Conservation (phyloP, 345 rosid species). For the Moricandia arvensis region DNA sequence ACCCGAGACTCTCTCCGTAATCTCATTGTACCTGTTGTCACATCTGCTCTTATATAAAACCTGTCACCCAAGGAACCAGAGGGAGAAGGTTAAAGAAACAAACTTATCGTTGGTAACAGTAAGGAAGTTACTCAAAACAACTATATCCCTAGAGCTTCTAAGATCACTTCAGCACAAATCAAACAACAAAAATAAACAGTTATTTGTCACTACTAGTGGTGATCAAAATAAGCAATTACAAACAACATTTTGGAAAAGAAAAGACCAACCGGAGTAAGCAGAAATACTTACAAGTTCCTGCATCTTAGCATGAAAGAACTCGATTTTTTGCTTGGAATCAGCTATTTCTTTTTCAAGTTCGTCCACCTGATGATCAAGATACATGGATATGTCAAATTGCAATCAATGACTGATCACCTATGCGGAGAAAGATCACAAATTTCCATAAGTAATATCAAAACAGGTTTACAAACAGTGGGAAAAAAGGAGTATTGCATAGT, state of each 20-base stretch:
- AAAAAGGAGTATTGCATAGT: not conserved
- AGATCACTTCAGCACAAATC: not conserved
- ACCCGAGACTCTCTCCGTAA: slow-evolving; percentile 63
- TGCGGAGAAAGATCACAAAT: not conserved
- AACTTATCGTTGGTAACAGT: not conserved
- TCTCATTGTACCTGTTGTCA: slow-evolving; percentile 91
- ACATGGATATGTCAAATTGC: not conserved
- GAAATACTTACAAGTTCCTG: slow-evolving; percentile 82
- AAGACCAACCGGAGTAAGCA: slow-evolving; percentile 5
- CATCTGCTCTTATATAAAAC: slow-evolving; percentile 89
- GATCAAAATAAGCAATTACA: slow-evolving; percentile 1
- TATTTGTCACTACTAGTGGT: slow-evolving; percentile 1
- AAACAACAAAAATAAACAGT: not conserved
- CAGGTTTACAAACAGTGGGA: not conserved
- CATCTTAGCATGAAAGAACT: slow-evolving; percentile 79
- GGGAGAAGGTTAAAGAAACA: slow-evolving; percentile 6
- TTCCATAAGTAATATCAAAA: not conserved
- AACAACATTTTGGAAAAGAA: not conserved
- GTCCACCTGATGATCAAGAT: slow-evolving; percentile 58
- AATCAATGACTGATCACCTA: slow-evolving; percentile 9
- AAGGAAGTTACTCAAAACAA: not conserved
- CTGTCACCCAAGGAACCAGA: slow-evolving; percentile 41
- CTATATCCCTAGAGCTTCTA: not conserved
- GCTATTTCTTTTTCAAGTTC: slow-evolving; percentile 83
- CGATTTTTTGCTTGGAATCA: slow-evolving; percentile 75